A percentile compares a stretch with the other conserved stretches of the same genome.
phyloP scores from a whole-genome alignment of 495 filamentous ascomycete genomes.

The Penicillium maclennaniae region DNA sequence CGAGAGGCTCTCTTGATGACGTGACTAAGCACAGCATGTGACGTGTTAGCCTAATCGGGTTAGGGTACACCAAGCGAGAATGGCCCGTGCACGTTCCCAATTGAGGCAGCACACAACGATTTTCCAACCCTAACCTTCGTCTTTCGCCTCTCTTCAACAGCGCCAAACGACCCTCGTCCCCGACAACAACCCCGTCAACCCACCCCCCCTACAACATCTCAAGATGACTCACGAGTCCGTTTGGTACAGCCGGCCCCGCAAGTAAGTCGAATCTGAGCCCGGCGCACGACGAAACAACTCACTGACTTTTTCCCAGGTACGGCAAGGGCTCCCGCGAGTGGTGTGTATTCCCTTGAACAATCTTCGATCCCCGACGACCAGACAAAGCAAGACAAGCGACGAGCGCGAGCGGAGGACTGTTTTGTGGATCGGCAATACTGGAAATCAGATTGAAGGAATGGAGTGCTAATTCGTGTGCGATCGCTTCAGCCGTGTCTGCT shows the following conservation, averaged over 20 bases:
- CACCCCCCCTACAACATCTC: conserved; percentile 35
- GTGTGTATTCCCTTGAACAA: conserved; percentile 48
- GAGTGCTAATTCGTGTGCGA: conserved; percentile 24
- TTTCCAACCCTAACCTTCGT: conserved; percentile 35
- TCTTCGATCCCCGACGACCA: background rate
- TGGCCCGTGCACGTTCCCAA: conserved; percentile 31
- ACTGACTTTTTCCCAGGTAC: conserved; percentile 34
- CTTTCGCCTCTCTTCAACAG: conserved; percentile 37
- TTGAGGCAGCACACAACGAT: conserved; percentile 40
- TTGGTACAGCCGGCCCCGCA: conserved; percentile 97
- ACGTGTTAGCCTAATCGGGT: conserved; percentile 14
- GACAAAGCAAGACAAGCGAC: background rate
- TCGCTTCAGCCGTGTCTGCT: conserved; percentile 81
- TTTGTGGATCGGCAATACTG: conserved; percentile 7
- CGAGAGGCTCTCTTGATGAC: too few relatives aligned
- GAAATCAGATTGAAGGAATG: conserved; percentile 2
- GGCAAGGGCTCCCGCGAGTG: conserved; percentile 91
- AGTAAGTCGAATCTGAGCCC: conserved; percentile 46
- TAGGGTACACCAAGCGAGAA: conserved; percentile 36
- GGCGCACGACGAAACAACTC: conserved; percentile 11
- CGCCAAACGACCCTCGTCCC: conserved; percentile 37
- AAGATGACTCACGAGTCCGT: conserved; percentile 99
- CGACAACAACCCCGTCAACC: conserved; percentile 39
- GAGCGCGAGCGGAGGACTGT: background rate
- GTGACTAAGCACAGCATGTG: conserved; percentile 12